Percentiles rank a stretch among this genome's conserved stretches.
Conservation (phyloP, 495 filamentous ascomycete genomes). For the Neurospora sp. region DNA sequence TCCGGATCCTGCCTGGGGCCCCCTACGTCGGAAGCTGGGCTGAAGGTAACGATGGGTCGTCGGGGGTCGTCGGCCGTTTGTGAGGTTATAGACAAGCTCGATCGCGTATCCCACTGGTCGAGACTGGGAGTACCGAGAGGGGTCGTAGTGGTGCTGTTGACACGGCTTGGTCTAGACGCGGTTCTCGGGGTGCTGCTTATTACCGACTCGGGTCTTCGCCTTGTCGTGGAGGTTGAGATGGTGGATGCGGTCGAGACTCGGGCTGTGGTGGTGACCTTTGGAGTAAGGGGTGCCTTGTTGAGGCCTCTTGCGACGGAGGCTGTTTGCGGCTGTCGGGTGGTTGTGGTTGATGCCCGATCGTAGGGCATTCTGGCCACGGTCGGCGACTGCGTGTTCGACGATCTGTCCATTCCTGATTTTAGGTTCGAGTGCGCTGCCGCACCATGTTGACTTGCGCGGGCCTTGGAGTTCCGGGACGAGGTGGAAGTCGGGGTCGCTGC, state of each 20-base stretch:
- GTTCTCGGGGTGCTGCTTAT: slow-evolving; percentile 47
- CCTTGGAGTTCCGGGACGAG: not conserved
- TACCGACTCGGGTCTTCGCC: slow-evolving; percentile 15
- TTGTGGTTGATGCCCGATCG: slow-evolving; percentile 15
- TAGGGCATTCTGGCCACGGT: slow-evolving; percentile 19
- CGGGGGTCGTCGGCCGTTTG: slow-evolving; percentile 21
- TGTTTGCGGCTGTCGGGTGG: slow-evolving; percentile 26
- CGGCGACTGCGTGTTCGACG: not conserved
- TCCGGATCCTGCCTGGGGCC: slow-evolving; percentile 23
- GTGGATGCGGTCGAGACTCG: slow-evolving; percentile 17
- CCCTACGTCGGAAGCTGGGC: slow-evolving; percentile 19
- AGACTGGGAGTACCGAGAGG: slow-evolving; percentile 45
- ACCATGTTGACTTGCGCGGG: not conserved
- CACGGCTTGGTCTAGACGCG: slow-evolving; percentile 52
- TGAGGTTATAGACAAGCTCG: slow-evolving; percentile 24
- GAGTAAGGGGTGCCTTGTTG: slow-evolving; percentile 34
- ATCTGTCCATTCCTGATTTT: not conserved
- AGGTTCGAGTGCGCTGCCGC: not conserved
- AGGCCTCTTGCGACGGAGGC: slow-evolving; percentile 30
- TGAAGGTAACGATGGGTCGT: slow-evolving; percentile 22
- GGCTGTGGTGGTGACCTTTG: slow-evolving; percentile 31
- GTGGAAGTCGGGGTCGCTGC: not conserved
- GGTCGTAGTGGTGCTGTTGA: slow-evolving; percentile 55
- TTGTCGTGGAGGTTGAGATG: slow-evolving; percentile 24
- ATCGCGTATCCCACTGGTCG: slow-evolving; percentile 31